Base-by-base conservation (phyloP, 257 asterid genomes). In the Solanum infundibuliforme region DNA sequence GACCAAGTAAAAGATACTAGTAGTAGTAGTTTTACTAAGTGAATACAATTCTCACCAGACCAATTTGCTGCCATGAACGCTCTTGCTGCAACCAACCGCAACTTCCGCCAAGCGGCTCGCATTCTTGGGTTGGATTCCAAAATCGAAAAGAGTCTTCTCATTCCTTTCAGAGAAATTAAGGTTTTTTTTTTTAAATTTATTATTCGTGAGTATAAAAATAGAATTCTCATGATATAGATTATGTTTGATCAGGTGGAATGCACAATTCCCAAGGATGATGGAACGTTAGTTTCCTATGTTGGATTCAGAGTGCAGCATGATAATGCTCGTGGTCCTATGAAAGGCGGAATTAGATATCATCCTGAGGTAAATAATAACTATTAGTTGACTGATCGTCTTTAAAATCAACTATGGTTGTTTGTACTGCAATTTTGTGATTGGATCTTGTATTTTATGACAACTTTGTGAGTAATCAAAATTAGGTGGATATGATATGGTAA, bases 271-370 rank as follows among this genome's bases (percentile, higher is more conserved):
- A 95, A 93, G 89, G 99, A 96, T 88, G 99, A 96, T 91, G 98
- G 99, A 41, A 93, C 95, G 3, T 93, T 95, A 88, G 98, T 84
- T 66, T 95, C 99, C 12, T 95, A 90, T 88, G 89, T 96, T 89
- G 98, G 99, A 87, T 96, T 95, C 32, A 93, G 98, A 89, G 98
- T 96, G 79, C 99, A 96, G 83, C 98, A 96, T 88, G 99, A 96
- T 89, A 96, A 96, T 90, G 92, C 99, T 86, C 98, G 99, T 75
- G 99, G 99, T 35, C 98, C 98, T 68, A 97, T 97, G 99, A 97
- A 97, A 90, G 99, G 99, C 88, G 99, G 99, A 87, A 97, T 96
- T 90, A 94, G 99, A 97, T 97, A 95, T 84, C 99, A 97, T 89
- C 98, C 96, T 5, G 98, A 97, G 98, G 99, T 96, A 16, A 52